These are phyloP conservation scores for Magnolia officinalis DNA, from an alignment of 164 flowering plant species.

Conservation along the genomic window DNA sequence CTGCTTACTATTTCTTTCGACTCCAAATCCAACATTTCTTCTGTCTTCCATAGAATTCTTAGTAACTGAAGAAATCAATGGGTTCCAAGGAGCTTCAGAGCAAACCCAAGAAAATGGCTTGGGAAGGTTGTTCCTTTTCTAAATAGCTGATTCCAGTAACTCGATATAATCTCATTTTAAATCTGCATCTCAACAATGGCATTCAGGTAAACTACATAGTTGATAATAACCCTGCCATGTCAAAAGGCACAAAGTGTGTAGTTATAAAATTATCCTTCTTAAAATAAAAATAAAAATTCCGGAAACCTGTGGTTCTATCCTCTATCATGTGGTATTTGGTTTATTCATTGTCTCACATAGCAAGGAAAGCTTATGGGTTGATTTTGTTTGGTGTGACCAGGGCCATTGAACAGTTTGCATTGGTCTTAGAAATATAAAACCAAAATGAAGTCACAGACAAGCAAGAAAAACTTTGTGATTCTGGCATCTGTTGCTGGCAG, in stretches of 20 bases:
- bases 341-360: too few relatives aligned
- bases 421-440: too few relatives aligned
- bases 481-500: too few relatives aligned
- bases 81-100: conserved; percentile 26
- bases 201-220: background rate
- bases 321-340: too few relatives aligned
- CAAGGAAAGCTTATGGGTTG: too few relatives aligned
- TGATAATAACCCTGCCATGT: background rate
- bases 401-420: too few relatives aligned
- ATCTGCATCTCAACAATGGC: background rate
- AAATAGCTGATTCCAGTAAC: background rate
- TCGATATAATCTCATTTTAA: background rate
- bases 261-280: background rate
- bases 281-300: background rate
- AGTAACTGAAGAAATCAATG: conserved; percentile 37
- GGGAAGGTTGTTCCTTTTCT: conserved; percentile 43
- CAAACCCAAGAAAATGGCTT: conserved; percentile 49
- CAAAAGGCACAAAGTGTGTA: background rate
- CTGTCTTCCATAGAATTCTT: conserved; percentile 14
- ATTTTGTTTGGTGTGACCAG: too few relatives aligned
- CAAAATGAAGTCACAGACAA: too few relatives aligned
- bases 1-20: background rate
- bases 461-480: too few relatives aligned
- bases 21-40: background rate
- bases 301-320: too few relatives aligned